Evolutionary conservation across 2,329 filamentous ascomycete genomes (phyloP), one percentile per base, ranked within the genome.

Genomic region (Hypoxylon sp.): DNA sequence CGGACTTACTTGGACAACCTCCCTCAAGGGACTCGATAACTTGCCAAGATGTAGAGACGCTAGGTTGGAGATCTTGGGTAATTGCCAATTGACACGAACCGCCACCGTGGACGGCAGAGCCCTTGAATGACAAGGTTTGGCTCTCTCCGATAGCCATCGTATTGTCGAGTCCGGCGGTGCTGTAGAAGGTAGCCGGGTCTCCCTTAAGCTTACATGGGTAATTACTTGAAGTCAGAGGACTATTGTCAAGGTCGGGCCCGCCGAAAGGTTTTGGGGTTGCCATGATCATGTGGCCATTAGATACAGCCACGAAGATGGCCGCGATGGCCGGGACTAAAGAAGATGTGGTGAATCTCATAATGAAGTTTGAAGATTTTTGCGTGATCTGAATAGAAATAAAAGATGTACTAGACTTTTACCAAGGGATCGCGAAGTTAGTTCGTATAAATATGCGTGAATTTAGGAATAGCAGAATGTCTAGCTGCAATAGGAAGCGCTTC

Each of bases 61-160:
- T 72, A 1, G 76, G 76, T 45, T 72, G 65, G 5, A 67, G 82
- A 70, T 93, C 91, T 32, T 87, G 88, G 0, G 90, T 91, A 68
- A 94, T 78, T 23, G 86, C 87, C 72, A 94, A 83, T 75, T 94
- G 91, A 77, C 91, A 94, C 1, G 89, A 91, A 0, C 91, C 91
- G 64, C 91, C 91, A 43, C 91, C 91, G 72, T 94, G 91, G 0
- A 86, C 84, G 3, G 91, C 91, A 53, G 82, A 80, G 51, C 90
- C 90, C 0, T 79, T 79, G 76, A 93, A 89, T 5, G 76, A 78
- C 3, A 93, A 79, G 0, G 79, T 79, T 71, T 89, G 85, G 0
- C 75, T 78, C 59, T 74, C 72, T 32, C 79, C 78, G 10, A 82
- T 76, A 13, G 82, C 81, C 69, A 77, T 75, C 5, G 82, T 81